Conservation (phyloP, 2,329 filamentous ascomycete species). For the Exophiala mesophila region DNA sequence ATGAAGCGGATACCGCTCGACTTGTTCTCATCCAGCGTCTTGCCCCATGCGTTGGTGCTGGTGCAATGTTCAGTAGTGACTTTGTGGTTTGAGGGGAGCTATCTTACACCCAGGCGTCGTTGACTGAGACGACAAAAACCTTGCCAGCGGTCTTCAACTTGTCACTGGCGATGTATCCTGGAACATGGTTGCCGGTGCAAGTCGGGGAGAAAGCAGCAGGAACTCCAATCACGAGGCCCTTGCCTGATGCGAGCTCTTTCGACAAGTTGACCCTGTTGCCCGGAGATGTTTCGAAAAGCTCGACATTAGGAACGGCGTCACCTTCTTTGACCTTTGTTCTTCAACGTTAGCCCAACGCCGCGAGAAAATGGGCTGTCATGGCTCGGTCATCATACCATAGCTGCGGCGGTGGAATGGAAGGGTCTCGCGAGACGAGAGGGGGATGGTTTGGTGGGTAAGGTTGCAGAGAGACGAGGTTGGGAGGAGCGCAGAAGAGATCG, state of each 20-base stretch:
- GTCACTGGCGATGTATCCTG: conserved; percentile 70
- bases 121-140: conserved; percentile 87
- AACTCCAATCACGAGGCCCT: conserved; percentile 79
- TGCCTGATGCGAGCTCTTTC: conserved; percentile 64
- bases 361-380: too few species aligned
- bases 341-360: too few species aligned
- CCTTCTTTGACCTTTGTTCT: conserved; percentile 73
- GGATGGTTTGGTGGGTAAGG: conserved; percentile 4
- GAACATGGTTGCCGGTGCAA: conserved; percentile 69
- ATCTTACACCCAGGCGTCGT: conserved; percentile 86
- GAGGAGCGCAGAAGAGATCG: conserved; percentile 19
- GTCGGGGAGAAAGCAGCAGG: conserved; percentile 71
- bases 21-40: conserved; percentile 67
- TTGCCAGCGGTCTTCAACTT: conserved; percentile 73
- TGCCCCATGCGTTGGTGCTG: conserved; percentile 86
- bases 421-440: conserved; percentile 9
- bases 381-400: conserved; percentile 23
- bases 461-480: conserved; percentile 4
- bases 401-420: conserved; percentile 24
- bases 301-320: conserved; percentile 70
- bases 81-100: background rate
- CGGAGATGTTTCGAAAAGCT: conserved; percentile 79
- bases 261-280: conserved; percentile 87
- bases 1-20: conserved; percentile 82
- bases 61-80: background rate